Conservation (phyloP, 2,329 filamentous ascomycete species). For the Fusarium sp. region DNA sequence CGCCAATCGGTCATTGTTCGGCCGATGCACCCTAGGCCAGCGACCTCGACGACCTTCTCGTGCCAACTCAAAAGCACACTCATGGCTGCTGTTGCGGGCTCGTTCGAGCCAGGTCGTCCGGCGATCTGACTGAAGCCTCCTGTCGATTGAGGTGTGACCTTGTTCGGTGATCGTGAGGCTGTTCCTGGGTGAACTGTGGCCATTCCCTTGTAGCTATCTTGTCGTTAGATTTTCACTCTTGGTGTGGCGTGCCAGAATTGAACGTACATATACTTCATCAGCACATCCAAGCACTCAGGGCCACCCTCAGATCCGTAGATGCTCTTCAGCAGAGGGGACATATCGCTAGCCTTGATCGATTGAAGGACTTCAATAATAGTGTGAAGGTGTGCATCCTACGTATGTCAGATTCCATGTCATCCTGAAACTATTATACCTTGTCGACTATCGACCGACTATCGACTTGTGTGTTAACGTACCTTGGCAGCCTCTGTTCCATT, state of each 20-base stretch:
- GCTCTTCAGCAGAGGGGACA: constrained; percentile 86
- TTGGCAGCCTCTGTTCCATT: constrained; percentile 69
- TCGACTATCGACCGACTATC: background rate
- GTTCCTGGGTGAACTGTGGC: constrained; percentile 59
- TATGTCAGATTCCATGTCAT: constrained; percentile 13
- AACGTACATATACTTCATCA: constrained; percentile 97
- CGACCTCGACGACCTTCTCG: constrained; percentile 96
- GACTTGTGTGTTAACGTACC: constrained; percentile 53
- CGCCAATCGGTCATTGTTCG: constrained; percentile 97
- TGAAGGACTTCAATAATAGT: constrained; percentile 94
- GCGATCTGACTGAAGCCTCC: constrained; percentile 85
- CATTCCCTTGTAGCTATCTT: constrained; percentile 89
- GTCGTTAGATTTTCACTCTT: constrained; percentile 21
- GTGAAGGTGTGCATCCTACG: constrained; percentile 84
- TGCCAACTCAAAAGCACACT: constrained; percentile 98
- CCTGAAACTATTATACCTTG: background rate
- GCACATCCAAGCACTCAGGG: constrained; percentile 85
- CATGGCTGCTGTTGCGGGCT: constrained; percentile 88
- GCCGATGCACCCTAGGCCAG: constrained; percentile 90
- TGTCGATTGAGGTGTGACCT: constrained; percentile 79
- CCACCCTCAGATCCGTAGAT: constrained; percentile 85
- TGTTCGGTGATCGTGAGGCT: constrained; percentile 58
- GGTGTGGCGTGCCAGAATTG: background rate
- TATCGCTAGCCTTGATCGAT: constrained; percentile 95
- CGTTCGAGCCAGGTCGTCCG: constrained; percentile 65